phyloP scores from a whole-genome alignment of 257 asterid species.

The Leptodermis oblonga region DNA sequence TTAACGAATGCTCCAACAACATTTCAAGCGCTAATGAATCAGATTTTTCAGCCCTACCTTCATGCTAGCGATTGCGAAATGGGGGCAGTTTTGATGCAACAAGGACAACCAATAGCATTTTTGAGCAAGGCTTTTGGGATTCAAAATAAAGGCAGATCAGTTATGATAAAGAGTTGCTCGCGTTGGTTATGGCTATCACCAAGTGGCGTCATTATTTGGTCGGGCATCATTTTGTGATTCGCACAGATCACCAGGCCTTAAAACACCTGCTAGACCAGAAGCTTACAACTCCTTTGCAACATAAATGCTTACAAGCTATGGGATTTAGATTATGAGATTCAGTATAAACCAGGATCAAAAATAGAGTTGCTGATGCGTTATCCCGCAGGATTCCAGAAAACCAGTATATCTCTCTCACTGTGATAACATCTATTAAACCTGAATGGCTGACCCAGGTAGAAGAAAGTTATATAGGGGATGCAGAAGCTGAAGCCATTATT shows the following conservation, averaged over 20 bases:
- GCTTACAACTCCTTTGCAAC: background rate
- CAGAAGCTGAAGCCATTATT: no score
- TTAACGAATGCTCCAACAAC: background rate
- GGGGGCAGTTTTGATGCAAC: background rate
- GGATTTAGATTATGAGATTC: background rate
- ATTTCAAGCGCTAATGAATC: background rate
- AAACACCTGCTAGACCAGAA: background rate
- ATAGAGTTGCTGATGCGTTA: background rate
- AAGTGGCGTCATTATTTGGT: background rate
- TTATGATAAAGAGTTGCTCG: background rate
- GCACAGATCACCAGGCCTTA: background rate
- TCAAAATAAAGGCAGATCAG: background rate
- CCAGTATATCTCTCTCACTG: no score
- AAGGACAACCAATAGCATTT: background rate
- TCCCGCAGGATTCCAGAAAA: no score
- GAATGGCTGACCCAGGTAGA: no score
- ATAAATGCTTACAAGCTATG: background rate
- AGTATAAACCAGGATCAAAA: background rate
- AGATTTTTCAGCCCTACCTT: background rate
- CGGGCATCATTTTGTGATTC: background rate
- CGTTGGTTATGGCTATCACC: background rate
- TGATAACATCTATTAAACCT: no score
- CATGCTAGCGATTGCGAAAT: background rate
- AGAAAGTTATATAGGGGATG: no score
- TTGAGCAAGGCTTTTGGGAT: background rate